Conservation (phyloP, 148 eudicot species). For the Chenopodium formosanum region DNA sequence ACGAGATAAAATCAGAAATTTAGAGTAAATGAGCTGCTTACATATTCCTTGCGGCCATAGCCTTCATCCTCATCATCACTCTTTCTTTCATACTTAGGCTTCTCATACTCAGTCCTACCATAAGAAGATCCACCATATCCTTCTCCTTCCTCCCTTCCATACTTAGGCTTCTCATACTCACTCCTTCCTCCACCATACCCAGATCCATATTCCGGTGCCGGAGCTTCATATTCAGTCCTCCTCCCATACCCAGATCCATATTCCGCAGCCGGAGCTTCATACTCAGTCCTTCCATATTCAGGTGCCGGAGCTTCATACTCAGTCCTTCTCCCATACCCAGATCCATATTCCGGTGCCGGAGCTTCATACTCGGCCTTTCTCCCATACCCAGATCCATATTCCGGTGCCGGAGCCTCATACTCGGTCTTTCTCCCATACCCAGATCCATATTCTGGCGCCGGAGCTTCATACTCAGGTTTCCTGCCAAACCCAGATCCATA, state of each 20-base stretch:
- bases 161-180: slow-evolving; percentile 27
- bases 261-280: slow-evolving; percentile 14
- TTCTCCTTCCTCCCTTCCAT: slow-evolving; percentile 27
- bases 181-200: slow-evolving; percentile 38
- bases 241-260: slow-evolving; percentile 43
- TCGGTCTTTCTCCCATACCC: slow-evolving; percentile 30
- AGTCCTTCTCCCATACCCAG: slow-evolving; percentile 33
- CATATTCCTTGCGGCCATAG: slow-evolving; percentile 79
- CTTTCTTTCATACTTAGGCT: slow-evolving; percentile 28
- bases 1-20: background rate
- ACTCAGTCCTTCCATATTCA: slow-evolving; percentile 25
- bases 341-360: slow-evolving; percentile 25
- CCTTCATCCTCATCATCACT: slow-evolving; percentile 34
- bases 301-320: slow-evolving; percentile 16
- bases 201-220: slow-evolving; percentile 29
- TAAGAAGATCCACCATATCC: slow-evolving; percentile 43
- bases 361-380: slow-evolving; percentile 25
- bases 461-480: slow-evolving; percentile 22
- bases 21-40: slow-evolving; percentile 30
- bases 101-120: slow-evolving; percentile 22
- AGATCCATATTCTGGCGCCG: slow-evolving; percentile 11
- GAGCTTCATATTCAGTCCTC: slow-evolving; percentile 25
- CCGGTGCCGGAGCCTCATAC: slow-evolving; percentile 10
- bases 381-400: slow-evolving; percentile 32
- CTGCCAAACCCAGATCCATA: slow-evolving; percentile 29